Base-by-base conservation (phyloP, 1,284 basidiomycete genomes). In the Phellopilus nigrolimitatus region DNA sequence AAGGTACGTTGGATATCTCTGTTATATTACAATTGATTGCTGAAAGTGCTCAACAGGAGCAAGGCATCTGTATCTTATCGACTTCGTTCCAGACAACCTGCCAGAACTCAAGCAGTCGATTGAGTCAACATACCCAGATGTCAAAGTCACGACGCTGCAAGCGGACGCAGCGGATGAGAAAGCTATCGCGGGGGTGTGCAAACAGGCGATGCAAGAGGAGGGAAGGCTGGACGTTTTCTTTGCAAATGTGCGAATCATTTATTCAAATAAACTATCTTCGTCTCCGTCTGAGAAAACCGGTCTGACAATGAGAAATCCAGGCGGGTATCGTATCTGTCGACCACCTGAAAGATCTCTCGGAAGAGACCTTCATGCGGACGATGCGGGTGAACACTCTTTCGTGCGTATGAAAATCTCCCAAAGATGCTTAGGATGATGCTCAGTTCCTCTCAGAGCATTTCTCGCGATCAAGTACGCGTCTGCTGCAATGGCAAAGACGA, bases 201-300 rank as follows among this genome's bases (percentile, higher is more conserved):
- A 86, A 54, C 81, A 74, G 56, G 88, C 87, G 1, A 60, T 94
- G 13, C 65, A 77, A 34, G 92, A 97, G 57, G 84, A 93, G 61
- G 91, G 91, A 2, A 78, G 82, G 42, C 73, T 97, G 13, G 95
- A 97, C 60, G 84, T 95, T 58, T 97, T 95, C 74, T 97, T 93
- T 64, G 94, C 94, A 33, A 97, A 97, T 63, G 92, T 91, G 60
- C 59, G 4, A 21, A 43, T 31, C 33, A 25, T 27, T 25, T 21
- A 25, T 44, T 12, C 15, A 5, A 12, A 4, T 31, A 19, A n/a
- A 34, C 27, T 27, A 13, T 41, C 12, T 49, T 25, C 17, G 17
- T n/a, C 19, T 9, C 13, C 8, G 3, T 30, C 12, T 5, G 13
- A 17, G 31, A 17, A 33, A 46, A 17, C 13, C 8, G 19, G 15